phyloP scores from a whole-genome alignment of 768 basidiomycete species.

The Psilocybe cyanescens region DNA sequence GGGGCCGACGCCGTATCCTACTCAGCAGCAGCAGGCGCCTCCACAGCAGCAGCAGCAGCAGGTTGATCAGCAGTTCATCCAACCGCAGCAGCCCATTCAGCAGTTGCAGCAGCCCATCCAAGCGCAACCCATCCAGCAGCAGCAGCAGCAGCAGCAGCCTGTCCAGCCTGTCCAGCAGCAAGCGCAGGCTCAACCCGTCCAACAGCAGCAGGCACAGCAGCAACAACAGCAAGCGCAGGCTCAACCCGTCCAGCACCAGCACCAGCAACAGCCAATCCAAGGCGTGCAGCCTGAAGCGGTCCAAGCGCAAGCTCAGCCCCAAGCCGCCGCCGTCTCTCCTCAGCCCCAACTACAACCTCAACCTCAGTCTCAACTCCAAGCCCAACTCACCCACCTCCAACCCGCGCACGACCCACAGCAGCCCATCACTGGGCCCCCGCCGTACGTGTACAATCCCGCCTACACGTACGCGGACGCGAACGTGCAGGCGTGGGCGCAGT shows the following conservation, averaged over 20 bases:
- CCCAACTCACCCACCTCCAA: constrained; percentile 18
- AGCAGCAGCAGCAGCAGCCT: constrained; percentile 22
- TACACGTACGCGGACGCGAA: constrained; percentile 77
- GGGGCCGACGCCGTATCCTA: constrained; percentile 42
- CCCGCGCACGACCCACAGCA: constrained; percentile 25
- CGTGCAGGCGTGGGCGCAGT: constrained; percentile 86
- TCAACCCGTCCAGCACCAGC: neutral
- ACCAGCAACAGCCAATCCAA: neutral
- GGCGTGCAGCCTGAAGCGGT: neutral
- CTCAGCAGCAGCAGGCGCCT: constrained; percentile 21
- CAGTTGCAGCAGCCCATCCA: constrained; percentile 22
- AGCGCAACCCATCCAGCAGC: constrained; percentile 9
- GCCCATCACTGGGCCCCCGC: constrained; percentile 40
- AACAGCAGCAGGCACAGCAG: constrained; percentile 17
- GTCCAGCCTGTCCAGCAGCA: neutral
- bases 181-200: constrained; percentile 19
- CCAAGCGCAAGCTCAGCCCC: constrained; percentile 16
- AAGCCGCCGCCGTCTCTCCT: constrained; percentile 29
- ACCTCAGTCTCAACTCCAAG: constrained; percentile 24
- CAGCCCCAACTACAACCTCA: constrained; percentile 30
- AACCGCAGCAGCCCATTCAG: constrained; percentile 13
- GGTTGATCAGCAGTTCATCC: neutral
- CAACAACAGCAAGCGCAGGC: constrained; percentile 18
- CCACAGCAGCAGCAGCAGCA: constrained; percentile 23
- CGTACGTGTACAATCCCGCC: constrained; percentile 65